These are phyloP conservation scores for Haematococcus lacustris DNA, from an alignment of 139 green algal genomes.

Conservation along the genomic window DNA sequence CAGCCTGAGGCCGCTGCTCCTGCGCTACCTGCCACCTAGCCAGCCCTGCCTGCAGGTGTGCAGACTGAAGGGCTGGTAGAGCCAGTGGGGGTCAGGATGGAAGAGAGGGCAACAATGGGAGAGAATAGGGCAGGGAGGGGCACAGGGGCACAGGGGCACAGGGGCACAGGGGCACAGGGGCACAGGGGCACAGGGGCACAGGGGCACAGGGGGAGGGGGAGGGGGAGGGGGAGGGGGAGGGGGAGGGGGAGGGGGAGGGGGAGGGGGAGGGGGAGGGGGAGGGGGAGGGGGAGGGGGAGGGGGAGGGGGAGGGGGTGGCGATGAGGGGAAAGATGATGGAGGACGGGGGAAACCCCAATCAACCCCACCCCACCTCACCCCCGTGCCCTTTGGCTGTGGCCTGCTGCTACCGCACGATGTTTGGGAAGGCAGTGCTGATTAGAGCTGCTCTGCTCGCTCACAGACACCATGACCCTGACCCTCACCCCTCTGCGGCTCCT, in stretches of 20 bases:
- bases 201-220: too few relatives aligned
- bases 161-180: too few relatives aligned
- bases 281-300: too few relatives aligned
- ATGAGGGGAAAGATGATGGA: background rate
- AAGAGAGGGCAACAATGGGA: background rate
- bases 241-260: background rate
- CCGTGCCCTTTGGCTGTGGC: too few relatives aligned
- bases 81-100: background rate
- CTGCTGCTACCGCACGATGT: background rate
- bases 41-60: constrained; percentile 35
- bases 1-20: constrained; percentile 30
- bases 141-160: background rate
- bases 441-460: background rate
- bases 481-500: too few relatives aligned
- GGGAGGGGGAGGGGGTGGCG: background rate
- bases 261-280: too few relatives aligned
- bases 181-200: background rate
- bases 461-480: background rate
- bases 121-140: background rate
- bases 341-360: background rate
- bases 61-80: background rate
- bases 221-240: too few relatives aligned
- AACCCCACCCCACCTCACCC: background rate
- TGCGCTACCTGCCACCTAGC: constrained; percentile 15
- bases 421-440: background rate